Base-by-base conservation (phyloP, 306 rosid species). In the Gillenia trifoliata region DNA sequence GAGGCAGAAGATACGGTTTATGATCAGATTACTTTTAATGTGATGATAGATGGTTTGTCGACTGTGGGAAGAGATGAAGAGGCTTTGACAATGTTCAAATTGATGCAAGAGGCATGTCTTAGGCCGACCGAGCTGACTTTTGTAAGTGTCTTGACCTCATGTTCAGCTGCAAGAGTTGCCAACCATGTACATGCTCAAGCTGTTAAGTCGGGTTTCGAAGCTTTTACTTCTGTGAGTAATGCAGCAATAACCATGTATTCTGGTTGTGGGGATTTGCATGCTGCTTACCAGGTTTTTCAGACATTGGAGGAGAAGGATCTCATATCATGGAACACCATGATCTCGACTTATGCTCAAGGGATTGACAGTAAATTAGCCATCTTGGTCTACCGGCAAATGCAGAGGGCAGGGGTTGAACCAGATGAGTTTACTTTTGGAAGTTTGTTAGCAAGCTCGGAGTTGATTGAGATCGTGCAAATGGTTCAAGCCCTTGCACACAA, bases 371-470 rank as follows among this genome's bases (percentile, higher is more conserved):
- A 72, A 63, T 85, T 79, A 22, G 91, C 88, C 70, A 66, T 84
- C 60, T 70, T 82, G 75, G 54, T 81, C 80, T 90, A 79, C 74
- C 63, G 78, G 68, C 71, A 81, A 78, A 85, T 92, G 96, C 86
- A 84, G 79, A 70, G 84, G 80, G 79, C 45, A 17, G 86, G 77
- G 47, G 74, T 83, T 67, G 82, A 79, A 72, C 89, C 94, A 1
- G 94, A 92, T 23, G 91, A 88, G 78, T 92, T 84, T 71, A 88
- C 96, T 26, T 85, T 77, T 50, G 94, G 96, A 82, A 92, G 94
- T 78, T 71, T 92, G 79, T 67, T 92, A 65, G 89, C 83, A 49
- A 83, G 83, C 66, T 73, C 86, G 0, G 88, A 80, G 61, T 79
- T 78, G 73, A 33, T 66, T 17, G 82, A 77, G 29, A 72, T 66